Evolutionary conservation across 2,329 filamentous ascomycete species (phyloP).

Genomic region (Hyphodiscus sp.): DNA sequence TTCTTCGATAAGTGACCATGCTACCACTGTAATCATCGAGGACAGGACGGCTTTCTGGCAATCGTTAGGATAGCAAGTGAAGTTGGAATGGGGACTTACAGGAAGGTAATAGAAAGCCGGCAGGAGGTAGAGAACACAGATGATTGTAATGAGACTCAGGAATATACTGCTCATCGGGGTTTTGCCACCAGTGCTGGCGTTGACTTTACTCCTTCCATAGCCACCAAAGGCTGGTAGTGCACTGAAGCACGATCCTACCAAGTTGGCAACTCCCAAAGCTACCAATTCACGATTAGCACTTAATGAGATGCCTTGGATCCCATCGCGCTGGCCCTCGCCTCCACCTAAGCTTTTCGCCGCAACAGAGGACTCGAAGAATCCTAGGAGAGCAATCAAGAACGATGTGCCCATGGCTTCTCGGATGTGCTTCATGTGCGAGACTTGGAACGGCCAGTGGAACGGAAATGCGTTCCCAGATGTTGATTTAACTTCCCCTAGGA

Average conservation of each 20-base stretch:
- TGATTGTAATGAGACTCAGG: slow-evolving; percentile 71
- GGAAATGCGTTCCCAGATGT: slow-evolving; percentile 65
- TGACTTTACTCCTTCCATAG: slow-evolving; percentile 93
- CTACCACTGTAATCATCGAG: slow-evolving; percentile 91
- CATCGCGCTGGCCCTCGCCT: slow-evolving; percentile 49
- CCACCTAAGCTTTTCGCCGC: slow-evolving; percentile 83
- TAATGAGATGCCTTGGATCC: slow-evolving; percentile 71
- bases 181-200: slow-evolving; percentile 82
- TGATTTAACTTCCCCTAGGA: slow-evolving; percentile 76
- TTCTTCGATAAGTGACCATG: slow-evolving; percentile 91
- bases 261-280: slow-evolving; percentile 81
- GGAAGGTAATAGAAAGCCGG: slow-evolving; percentile 94
- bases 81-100: slow-evolving; percentile 47
- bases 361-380: slow-evolving; percentile 98
- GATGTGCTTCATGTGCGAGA: slow-evolving; percentile 71
- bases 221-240: slow-evolving; percentile 90
- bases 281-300: slow-evolving; percentile 92
- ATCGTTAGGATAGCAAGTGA: slow-evolving; percentile 11
- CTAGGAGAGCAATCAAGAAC: slow-evolving; percentile 87
- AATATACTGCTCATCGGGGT: slow-evolving; percentile 93
- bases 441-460: slow-evolving; percentile 80
- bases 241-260: slow-evolving; percentile 90
- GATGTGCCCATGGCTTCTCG: slow-evolving; percentile 83
- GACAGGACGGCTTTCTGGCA: slow-evolving; percentile 85
- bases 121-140: slow-evolving; percentile 74